Conservation (phyloP, 768 basidiomycete species). For the Amanita pseudoporphyria region DNA sequence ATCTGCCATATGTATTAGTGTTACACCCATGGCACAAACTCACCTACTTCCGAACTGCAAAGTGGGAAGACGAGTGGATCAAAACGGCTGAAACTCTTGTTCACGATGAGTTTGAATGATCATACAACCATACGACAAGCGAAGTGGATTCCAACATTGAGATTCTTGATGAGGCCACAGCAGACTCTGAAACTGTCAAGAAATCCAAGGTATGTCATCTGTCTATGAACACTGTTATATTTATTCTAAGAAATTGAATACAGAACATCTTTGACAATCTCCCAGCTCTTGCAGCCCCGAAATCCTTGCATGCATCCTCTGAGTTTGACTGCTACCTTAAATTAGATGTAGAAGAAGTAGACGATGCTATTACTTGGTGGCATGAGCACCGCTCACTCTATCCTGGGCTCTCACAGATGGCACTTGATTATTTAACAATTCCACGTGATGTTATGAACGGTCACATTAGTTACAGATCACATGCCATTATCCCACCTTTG, state of each 20-base stretch:
- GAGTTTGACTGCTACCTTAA: slow-evolving; percentile 19
- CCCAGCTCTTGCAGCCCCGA: background rate
- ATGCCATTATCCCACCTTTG: no score
- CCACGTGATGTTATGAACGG: no score
- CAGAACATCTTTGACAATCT: slow-evolving; percentile 9
- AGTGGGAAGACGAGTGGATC: slow-evolving; percentile 23
- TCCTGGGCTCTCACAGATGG: no score
- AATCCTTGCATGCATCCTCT: background rate
- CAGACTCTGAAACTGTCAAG: background rate
- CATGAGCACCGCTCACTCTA: slow-evolving; percentile 9
- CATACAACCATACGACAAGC: no score
- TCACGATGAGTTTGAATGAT: slow-evolving; percentile 12
- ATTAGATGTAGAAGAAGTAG: slow-evolving; percentile 11
- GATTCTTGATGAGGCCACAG: background rate
- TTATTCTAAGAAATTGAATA: no score
- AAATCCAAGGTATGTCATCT: no score
- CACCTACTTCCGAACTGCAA: slow-evolving; percentile 19
- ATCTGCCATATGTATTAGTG: slow-evolving; percentile 14
- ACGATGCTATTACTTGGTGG: slow-evolving; percentile 21
- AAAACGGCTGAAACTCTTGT: slow-evolving; percentile 15
- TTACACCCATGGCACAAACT: slow-evolving; percentile 27
- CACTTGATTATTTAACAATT: slow-evolving; percentile 21
- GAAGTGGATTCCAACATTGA: no score
- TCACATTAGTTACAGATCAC: no score
- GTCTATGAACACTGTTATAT: no score